Base-by-base conservation (phyloP, 2,329 filamentous ascomycete species). In the Lachnum nothofagi region DNA sequence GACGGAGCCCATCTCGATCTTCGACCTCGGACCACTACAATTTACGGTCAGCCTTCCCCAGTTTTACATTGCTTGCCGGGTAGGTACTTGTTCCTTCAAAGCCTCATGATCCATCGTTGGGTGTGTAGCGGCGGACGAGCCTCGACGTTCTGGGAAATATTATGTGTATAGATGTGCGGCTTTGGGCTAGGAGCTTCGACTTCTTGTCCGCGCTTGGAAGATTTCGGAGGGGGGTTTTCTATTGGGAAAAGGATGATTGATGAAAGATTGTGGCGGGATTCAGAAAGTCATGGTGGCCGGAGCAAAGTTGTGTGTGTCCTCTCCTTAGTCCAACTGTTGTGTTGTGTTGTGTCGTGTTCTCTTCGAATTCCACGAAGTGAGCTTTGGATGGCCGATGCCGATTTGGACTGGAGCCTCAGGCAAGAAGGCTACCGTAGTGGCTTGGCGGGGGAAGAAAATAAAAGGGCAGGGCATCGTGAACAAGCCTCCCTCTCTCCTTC, bases 1-100 rank as follows among this genome's bases (percentile, higher is more conserved):
- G 78, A 56, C 93, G 85, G 65, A 97, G 82, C 53, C 93, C 93
- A 82, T 98, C 93, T 61, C 88, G 84, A 66, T 98, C 93, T 75
- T 98, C 93, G 51, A 95, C 85, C 69, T 96, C 90, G 19, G 60
- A 63, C 62, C 62, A 64, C 54, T 64, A 22, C 22, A 20, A 10
- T 41, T 29, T 16, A 8, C n/a, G 24, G 34, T 33, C 34, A 38
- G 23, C 19, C 24, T 12, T 24, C 10, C 4, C 10, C 12, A 2
- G 14, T 5, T 9, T 23, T 14, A 27, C 5, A 38, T 38, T 22
- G 22, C 20, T 20, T 23, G 14, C 22, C 19, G 14, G 33, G 3
- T n/a, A 47, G 17, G 14, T 34, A 51, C 49, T 33, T 51, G 61
- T 49, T 64, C 62, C 53, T 64, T 64, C 42, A 64, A 51, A 35